A percentile compares a stretch with the other conserved stretches of the same genome.
phyloP scores from a whole-genome alignment of 1,284 basidiomycete species.

The Xerocomus alliaceus region DNA sequence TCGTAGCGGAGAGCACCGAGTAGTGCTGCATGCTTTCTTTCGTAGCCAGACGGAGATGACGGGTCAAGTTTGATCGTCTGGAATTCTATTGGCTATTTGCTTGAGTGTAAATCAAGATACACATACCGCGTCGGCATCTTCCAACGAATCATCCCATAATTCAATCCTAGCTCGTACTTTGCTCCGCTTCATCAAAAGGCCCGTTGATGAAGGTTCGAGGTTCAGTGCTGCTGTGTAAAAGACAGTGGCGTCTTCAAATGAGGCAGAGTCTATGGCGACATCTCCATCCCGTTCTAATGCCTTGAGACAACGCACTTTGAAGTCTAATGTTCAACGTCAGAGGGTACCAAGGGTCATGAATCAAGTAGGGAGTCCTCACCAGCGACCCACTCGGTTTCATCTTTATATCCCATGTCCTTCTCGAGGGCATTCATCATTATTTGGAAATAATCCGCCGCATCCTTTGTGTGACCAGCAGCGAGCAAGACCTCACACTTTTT shows the following conservation, averaged over 20 bases:
- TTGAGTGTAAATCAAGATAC: not conserved
- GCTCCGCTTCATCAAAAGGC: slow-evolving; percentile 4
- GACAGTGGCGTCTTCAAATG: not conserved
- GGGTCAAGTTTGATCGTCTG: slow-evolving; percentile 2
- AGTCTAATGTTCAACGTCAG: too few relatives aligned
- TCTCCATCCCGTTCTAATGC: not conserved
- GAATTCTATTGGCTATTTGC: not conserved
- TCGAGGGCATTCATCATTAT: too few relatives aligned
- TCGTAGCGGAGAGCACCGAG: not conserved
- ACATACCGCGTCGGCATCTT: slow-evolving; percentile 7
- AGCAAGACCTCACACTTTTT: too few relatives aligned
- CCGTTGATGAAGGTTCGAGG: not conserved
- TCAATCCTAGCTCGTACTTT: not conserved
- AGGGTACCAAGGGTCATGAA: too few relatives aligned
- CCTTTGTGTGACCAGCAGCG: too few relatives aligned
- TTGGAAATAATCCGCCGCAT: too few relatives aligned
- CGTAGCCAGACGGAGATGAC: not conserved
- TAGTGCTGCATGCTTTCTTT: not conserved
- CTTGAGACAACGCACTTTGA: too few relatives aligned
- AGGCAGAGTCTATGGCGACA: not conserved
- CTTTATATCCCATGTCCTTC: too few relatives aligned
- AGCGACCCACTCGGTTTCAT: too few relatives aligned
- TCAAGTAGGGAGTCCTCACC: too few relatives aligned
- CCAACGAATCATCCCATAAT: slow-evolving; percentile 5
- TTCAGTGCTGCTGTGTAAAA: not conserved